phyloP scores from a whole-genome alignment of 2,329 filamentous ascomycete genomes.

The Aspergillus fumigatus region DNA sequence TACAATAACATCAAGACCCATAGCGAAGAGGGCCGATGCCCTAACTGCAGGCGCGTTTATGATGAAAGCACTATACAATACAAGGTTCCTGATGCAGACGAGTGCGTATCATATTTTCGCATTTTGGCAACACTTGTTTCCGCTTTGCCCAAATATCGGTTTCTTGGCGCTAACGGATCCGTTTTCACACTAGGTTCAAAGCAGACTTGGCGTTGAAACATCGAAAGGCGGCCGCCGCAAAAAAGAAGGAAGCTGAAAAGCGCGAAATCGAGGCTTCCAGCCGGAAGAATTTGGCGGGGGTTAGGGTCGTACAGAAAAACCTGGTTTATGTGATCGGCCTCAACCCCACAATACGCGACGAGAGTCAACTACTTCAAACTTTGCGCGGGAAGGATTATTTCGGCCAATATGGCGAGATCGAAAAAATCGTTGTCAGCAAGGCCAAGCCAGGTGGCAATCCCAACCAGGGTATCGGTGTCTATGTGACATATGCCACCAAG shows the following conservation, averaged over 20 bases:
- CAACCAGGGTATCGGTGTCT: constrained; percentile 88
- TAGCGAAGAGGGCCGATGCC: constrained; percentile 86
- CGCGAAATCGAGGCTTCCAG: constrained; percentile 93
- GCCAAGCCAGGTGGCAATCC: constrained; percentile 67
- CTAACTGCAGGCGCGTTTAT: constrained; percentile 92
- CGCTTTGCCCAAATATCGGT: neutral
- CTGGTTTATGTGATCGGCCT: constrained; percentile 96
- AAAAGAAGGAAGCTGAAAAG: constrained; percentile 93
- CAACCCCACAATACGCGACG: constrained; percentile 85
- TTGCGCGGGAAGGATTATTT: constrained; percentile 90
- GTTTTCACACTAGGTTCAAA: constrained; percentile 40
- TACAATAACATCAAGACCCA: constrained; percentile 99
- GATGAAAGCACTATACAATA: constrained; percentile 97
- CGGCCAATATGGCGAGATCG: constrained; percentile 95
- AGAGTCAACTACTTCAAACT: constrained; percentile 78
- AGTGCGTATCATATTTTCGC: constrained; percentile 58
- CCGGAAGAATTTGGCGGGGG: constrained; percentile 90
- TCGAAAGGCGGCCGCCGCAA: constrained; percentile 83
- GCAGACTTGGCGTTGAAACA: constrained; percentile 61
- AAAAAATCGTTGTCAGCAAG: constrained; percentile 98
- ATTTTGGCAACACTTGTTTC: neutral
- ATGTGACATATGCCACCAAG: constrained; percentile 94
- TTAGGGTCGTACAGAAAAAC: constrained; percentile 96
- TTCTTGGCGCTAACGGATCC: constrained; percentile 18
- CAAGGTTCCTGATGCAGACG: constrained; percentile 90